Percentiles rank a stretch among this genome's conserved stretches.
These are phyloP conservation scores for Pestalotiopsis sp. DNA, from an alignment of 2,329 filamentous ascomycete genomes.

Conservation along the genomic window DNA sequence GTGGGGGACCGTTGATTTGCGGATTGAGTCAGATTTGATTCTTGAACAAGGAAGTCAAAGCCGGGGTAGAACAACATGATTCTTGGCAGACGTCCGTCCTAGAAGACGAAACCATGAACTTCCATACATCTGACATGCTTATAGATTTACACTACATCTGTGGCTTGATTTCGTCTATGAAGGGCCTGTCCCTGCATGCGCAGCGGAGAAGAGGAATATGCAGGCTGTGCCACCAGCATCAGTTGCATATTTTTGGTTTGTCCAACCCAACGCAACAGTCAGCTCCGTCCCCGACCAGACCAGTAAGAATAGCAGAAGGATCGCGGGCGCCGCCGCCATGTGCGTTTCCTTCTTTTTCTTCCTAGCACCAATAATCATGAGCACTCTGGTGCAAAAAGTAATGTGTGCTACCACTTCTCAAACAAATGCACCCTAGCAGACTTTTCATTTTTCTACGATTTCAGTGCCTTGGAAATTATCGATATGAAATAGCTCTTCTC, in stretches of 20 bases:
- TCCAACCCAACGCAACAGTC: neutral
- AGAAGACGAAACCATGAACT: no score
- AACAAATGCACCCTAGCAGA: neutral
- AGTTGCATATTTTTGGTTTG: neutral
- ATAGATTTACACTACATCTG: no score
- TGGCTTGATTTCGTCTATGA: no score
- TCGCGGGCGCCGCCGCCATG: neutral
- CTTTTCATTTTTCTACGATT: no score
- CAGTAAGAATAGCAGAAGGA: neutral
- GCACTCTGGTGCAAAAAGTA: neutral
- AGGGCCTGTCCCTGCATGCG: neutral
- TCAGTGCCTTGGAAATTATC: neutral
- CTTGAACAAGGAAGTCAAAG: no score
- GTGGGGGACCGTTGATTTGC: neutral
- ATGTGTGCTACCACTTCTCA: neutral
- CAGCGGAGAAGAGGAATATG: neutral
- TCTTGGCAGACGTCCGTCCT: no score
- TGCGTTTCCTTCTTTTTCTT: neutral
- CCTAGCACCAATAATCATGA: neutral
- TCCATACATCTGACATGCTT: no score
- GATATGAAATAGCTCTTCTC: neutral
- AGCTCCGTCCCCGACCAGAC: neutral
- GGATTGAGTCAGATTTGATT: neutral
- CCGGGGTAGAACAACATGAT: no score
- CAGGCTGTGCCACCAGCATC: neutral